Base-by-base conservation (phyloP, 1,139 yeast genomes). In the Geotrichum siamense region DNA sequence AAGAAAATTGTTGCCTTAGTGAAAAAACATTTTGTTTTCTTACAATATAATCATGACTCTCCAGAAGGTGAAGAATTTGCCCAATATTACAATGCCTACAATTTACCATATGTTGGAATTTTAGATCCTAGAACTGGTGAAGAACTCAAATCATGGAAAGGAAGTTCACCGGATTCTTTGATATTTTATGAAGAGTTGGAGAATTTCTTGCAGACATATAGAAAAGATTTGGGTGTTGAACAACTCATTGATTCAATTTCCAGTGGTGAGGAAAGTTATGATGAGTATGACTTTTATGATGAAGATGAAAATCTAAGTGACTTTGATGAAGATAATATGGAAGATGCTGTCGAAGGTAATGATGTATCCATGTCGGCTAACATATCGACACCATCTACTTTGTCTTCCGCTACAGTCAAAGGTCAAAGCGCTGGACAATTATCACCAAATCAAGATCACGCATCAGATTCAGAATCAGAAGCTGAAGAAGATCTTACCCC, bases 121-220 rank as follows among this genome's bases (percentile, higher is more conserved):
- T 62, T 93, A 45, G 99, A 93, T 59, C 96, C 98, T 1, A 76
- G 89, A 59, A 91, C 98, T 0, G 97, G 97, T 12, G 98, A 91
- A 63, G 71, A 94, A 49, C 74, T 86, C 45, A 73, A 74, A 53
- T 71, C 70, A 48, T 89, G 96, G 95, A 44, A 47, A 8, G 39
- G 78, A 77, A 9, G 15, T 6, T 12, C 79, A 78, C 1, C 94
- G 93, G 0, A 65, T 66, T 29, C 69, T 73, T 1, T 64, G 64
- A 8, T 69, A 64, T 12, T 89, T 91, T 78, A 60, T 80, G 16
- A 72, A 34, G 61, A 60, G 21, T 57, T 67, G 31, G 56, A 59
- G 32, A 70, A 65, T 38, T 68, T 68, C 49, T 66, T 89, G 53
- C 22, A 33, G 23, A 52, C 60, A 26, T 52, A 59, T 9, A 59